Evolutionary conservation across 78 protist species (phyloP).

Genomic region (Goniomonas avonlea): DNA sequence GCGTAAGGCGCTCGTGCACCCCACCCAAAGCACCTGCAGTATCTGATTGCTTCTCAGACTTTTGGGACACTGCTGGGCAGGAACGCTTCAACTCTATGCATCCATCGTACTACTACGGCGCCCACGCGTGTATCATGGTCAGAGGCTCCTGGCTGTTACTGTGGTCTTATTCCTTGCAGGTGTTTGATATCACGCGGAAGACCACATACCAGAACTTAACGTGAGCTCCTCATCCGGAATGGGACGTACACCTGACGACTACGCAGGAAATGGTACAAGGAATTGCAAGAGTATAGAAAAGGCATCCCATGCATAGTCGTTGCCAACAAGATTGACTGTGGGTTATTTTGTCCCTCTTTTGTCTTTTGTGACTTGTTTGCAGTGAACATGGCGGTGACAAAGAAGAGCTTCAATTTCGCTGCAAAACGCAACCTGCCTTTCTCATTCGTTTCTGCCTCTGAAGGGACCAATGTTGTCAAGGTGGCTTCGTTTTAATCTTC

Average conservation of each 20-base stretch:
- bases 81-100: conserved; percentile 61
- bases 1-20: neutral
- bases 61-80: conserved; percentile 66
- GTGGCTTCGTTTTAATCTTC: neutral
- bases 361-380: neutral
- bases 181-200: conserved; percentile 50
- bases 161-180: no score
- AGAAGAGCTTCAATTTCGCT: conserved; percentile 43
- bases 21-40: no score
- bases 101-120: conserved; percentile 52
- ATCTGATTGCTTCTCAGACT: no score
- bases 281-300: conserved; percentile 25
- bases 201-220: conserved; percentile 53
- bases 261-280: no score
- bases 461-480: conserved; percentile 43
- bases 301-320: conserved; percentile 52
- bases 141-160: neutral
- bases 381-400: conserved; percentile 8
- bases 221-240: no score
- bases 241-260: no score
- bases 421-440: conserved; percentile 41
- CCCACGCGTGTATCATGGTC: conserved; percentile 46
- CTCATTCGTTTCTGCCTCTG: conserved; percentile 57
- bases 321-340: conserved; percentile 62
- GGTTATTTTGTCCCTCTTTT: neutral